Conservation (phyloP, 768 basidiomycete species). For the Lactarius psammicola region DNA sequence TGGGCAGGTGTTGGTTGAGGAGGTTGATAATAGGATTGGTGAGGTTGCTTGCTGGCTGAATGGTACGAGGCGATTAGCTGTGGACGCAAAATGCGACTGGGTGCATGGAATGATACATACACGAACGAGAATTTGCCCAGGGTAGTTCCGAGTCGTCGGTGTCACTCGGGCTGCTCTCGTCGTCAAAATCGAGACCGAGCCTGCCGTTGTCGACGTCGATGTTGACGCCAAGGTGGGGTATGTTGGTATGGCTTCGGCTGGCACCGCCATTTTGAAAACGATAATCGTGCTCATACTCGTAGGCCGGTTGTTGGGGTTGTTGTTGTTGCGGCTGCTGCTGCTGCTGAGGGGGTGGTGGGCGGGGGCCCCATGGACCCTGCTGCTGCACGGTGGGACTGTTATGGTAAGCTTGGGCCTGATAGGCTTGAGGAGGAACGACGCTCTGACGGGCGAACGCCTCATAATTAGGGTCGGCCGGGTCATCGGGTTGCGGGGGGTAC, state of each 20-base stretch:
- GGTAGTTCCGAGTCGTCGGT: conserved; percentile 58
- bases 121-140: conserved; percentile 40
- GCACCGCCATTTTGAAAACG: conserved; percentile 34
- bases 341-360: conserved; percentile 38
- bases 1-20: conserved; percentile 22
- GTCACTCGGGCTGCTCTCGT: conserved; percentile 40
- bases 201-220: conserved; percentile 57
- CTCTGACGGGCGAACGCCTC: conserved; percentile 49
- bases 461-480: conserved; percentile 47
- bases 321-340: conserved; percentile 28
- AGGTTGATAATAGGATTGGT: conserved; percentile 15
- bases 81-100: background rate
- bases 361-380: conserved; percentile 27
- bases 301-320: conserved; percentile 26
- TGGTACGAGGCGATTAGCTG: conserved; percentile 8
- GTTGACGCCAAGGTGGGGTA: conserved; percentile 43
- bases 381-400: conserved; percentile 42
- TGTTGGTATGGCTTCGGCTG: conserved; percentile 31
- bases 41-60: conserved; percentile 16
- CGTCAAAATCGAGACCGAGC: conserved; percentile 56
- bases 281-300: conserved; percentile 28
- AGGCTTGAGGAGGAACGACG: conserved; percentile 75
- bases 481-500: conserved; percentile 48
- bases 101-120: conserved; percentile 21
- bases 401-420: conserved; percentile 70